Percentiles rank a stretch among this genome's conserved stretches.
These are phyloP conservation scores for Pseudevernia furfuracea DNA, from an alignment of 495 filamentous ascomycete genomes.

Conservation along the genomic window DNA sequence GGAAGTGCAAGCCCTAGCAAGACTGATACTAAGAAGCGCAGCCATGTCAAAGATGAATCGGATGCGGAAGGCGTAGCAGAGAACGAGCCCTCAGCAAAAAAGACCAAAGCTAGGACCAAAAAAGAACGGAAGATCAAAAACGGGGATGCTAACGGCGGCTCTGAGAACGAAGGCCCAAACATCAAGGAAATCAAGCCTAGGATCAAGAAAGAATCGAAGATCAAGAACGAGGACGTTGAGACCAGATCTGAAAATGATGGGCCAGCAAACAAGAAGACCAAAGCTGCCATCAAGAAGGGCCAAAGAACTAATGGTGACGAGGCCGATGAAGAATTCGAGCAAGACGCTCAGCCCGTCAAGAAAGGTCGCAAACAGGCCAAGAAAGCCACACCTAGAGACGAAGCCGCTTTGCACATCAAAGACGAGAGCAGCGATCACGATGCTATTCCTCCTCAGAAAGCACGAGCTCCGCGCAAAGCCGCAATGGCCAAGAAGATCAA, in stretches of 20 bases:
- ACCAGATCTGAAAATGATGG: slow-evolving; percentile 8
- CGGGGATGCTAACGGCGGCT: neutral
- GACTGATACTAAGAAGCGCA: slow-evolving; percentile 38
- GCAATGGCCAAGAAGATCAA: slow-evolving; percentile 12
- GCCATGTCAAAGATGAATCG: slow-evolving; percentile 33
- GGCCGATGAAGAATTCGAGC: slow-evolving; percentile 16
- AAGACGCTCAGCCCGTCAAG: slow-evolving; percentile 21
- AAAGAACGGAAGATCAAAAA: slow-evolving; percentile 10
- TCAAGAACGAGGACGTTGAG: neutral
- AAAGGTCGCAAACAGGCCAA: slow-evolving; percentile 10
- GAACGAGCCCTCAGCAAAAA: slow-evolving; percentile 25
- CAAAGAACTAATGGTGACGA: slow-evolving; percentile 27
- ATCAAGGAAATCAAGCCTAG: slow-evolving; percentile 5
- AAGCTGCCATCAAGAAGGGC: slow-evolving; percentile 27
- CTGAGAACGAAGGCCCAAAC: slow-evolving; percentile 25
- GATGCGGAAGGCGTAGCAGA: slow-evolving; percentile 28
- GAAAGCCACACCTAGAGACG: slow-evolving; percentile 13
- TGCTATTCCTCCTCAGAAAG: slow-evolving; percentile 1
- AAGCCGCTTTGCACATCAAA: slow-evolving; percentile 16
- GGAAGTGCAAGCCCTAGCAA: slow-evolving; percentile 25
- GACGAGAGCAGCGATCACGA: slow-evolving; percentile 12
- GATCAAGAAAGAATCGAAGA: slow-evolving; percentile 1
- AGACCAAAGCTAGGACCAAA: slow-evolving; percentile 28
- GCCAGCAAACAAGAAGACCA: slow-evolving; percentile 28
- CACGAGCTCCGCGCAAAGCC: slow-evolving; percentile 11